Evolutionary conservation across 2,329 filamentous ascomycete species (phyloP).

Genomic region (Aspergillus sp.): DNA sequence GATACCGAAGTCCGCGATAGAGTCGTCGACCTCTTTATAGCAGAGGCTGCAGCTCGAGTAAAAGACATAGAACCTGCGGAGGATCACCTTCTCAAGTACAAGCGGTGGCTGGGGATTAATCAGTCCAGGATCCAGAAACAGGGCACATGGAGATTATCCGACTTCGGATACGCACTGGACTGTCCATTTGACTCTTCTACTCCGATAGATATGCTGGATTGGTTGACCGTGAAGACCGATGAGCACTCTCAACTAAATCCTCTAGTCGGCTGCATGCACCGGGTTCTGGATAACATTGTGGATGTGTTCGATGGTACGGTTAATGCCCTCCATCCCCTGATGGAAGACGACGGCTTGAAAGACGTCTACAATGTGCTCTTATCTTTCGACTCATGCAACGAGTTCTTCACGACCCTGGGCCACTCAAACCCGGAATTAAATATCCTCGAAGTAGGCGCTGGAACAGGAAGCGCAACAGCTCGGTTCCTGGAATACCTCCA

Average conservation of each 20-base stretch:
- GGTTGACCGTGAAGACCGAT: neutral
- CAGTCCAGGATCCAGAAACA: neutral
- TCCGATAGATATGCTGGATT: neutral
- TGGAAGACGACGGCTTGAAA: neutral
- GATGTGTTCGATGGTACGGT: neutral
- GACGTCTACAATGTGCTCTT: neutral
- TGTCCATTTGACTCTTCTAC: neutral
- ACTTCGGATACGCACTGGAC: neutral
- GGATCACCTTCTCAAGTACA: conserved; percentile 1
- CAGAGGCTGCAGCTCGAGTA: neutral
- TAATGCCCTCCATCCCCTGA: neutral
- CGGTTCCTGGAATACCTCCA: conserved; percentile 1
- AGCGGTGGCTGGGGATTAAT: neutral
- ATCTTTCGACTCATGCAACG: neutral
- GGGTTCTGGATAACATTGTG: neutral
- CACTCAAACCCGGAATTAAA: conserved; percentile 7
- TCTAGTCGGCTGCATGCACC: neutral
- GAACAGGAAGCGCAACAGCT: conserved; percentile 8
- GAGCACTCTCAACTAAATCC: neutral
- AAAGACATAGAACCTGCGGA: neutral
- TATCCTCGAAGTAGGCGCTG: conserved; percentile 11
- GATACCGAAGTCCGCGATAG: neutral
- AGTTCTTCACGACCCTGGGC: conserved; percentile 3
- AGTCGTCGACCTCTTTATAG: neutral
- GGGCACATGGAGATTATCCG: neutral